phyloP scores from a whole-genome alignment of 2,329 filamentous ascomycete species.

The Penicillium sp. region DNA sequence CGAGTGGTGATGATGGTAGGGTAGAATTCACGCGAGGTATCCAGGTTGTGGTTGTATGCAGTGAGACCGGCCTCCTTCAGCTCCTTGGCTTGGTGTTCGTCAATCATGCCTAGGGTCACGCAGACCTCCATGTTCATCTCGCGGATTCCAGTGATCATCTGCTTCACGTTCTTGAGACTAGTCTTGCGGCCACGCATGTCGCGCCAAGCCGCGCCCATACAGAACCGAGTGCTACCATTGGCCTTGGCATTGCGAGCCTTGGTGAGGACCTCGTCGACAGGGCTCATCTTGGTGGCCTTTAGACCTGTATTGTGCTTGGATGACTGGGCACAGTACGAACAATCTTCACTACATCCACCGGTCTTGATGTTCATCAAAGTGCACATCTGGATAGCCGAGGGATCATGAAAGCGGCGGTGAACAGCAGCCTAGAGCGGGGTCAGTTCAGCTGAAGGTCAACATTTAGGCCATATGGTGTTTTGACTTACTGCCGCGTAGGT shows the following conservation, averaged over 20 bases:
- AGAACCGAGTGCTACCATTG: constrained; percentile 87
- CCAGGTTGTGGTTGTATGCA: constrained; percentile 92
- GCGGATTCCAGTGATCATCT: constrained; percentile 79
- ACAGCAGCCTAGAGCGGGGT: constrained; percentile 59
- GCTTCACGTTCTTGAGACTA: constrained; percentile 75
- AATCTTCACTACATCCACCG: constrained; percentile 87
- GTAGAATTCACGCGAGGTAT: constrained; percentile 87
- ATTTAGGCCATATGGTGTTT: not conserved
- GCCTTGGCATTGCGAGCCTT: constrained; percentile 74
- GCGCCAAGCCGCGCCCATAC: constrained; percentile 91
- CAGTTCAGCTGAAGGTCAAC: constrained; percentile 1
- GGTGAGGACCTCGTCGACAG: constrained; percentile 75
- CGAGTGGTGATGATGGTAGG: constrained; percentile 81
- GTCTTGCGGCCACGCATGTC: constrained; percentile 91
- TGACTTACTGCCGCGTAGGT: constrained; percentile 66
- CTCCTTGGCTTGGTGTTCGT: constrained; percentile 73
- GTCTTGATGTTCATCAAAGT: constrained; percentile 97
- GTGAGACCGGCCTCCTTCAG: constrained; percentile 81
- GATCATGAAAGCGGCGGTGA: constrained; percentile 82
- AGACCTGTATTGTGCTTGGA: constrained; percentile 76
- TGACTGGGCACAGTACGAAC: constrained; percentile 88
- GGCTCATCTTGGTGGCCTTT: constrained; percentile 73
- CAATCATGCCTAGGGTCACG: constrained; percentile 93
- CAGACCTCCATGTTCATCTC: constrained; percentile 85
- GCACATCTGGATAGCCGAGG: constrained; percentile 82